Evolutionary conservation across 2,329 filamentous ascomycete genomes (phyloP).

Genomic region (Aspergillus novoparasiticus): DNA sequence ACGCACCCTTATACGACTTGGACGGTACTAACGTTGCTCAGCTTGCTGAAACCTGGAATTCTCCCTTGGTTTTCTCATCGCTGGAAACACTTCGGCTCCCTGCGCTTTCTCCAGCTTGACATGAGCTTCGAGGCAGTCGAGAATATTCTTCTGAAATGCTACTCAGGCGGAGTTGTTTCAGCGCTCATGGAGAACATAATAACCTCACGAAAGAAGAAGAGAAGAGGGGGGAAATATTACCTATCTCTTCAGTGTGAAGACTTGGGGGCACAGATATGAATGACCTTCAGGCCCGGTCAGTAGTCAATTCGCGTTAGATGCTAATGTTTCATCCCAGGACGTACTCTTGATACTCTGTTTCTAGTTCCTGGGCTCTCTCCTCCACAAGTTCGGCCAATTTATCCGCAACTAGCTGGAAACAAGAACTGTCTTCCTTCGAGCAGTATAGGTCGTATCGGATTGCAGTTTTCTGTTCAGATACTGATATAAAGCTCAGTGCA

Average conservation of each 20-base stretch:
- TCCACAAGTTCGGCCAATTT: slow-evolving; percentile 6
- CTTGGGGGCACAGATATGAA: no score
- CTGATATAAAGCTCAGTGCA: slow-evolving; percentile 30
- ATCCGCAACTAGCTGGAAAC: background rate
- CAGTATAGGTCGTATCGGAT: slow-evolving; percentile 37
- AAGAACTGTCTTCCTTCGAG: background rate
- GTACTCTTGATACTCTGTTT: slow-evolving; percentile 22
- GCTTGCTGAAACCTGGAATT: slow-evolving; percentile 31
- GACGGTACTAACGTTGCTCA: slow-evolving; percentile 27
- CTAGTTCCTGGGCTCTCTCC: slow-evolving; percentile 9
- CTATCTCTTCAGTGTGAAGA: background rate
- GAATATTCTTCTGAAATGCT: slow-evolving; percentile 15
- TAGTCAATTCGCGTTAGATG: background rate
- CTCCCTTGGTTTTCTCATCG: slow-evolving; percentile 26
- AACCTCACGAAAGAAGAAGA: background rate
- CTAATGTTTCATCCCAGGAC: background rate
- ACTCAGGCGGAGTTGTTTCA: background rate
- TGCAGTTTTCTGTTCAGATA: slow-evolving; percentile 26
- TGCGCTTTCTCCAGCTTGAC: slow-evolving; percentile 24
- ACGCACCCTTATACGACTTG: background rate
- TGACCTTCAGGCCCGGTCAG: background rate
- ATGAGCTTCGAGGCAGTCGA: slow-evolving; percentile 26
- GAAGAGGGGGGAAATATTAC: background rate
- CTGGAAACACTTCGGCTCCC: slow-evolving; percentile 27
- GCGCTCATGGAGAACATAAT: background rate